Evolutionary conservation across 495 filamentous ascomycete species (phyloP), one percentile per base, ranked within the genome.

Genomic region (Talaromyces nanjingensis): DNA sequence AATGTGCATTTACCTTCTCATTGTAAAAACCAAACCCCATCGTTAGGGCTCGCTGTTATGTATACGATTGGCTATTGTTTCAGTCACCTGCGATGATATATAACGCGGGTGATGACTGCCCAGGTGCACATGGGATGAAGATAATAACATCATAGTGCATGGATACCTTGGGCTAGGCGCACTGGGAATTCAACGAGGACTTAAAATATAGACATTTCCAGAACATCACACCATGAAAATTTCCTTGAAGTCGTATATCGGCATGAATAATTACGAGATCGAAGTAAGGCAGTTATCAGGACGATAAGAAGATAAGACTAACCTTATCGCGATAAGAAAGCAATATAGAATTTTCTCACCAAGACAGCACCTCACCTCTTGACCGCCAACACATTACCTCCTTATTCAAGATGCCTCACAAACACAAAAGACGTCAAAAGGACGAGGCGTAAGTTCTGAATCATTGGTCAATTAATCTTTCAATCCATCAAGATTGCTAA

Each of bases 381-480:
- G 24, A 22, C 7, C 29, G 33, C 16, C 64, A 33, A n/a, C 39
- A 62, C 39, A 56, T 22, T 24, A 47, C 60, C 65, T 53, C 63
- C 62, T 64, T 67, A 60, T 18, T 62, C 73, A 81, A 52, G 62
- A 94, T 94, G 91, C 91, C 91, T 77, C 90, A 93, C 80, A 94
- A 93, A 74, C 90, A 94, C 72, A 91, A 88, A 71, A 57, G 81
- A 79, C 70, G 84, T 72, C 70, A 84, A 64, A 83, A 83, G 62
- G 81, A 70, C 60, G 60, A 75, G 47, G 63, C 67, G 76, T 83
- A 77, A 68, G 75, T 42, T 8, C 61, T 20, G 25, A 27, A 2
- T 9, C 33, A 29, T 8, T 18, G 42, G 16, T 47, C 8, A 47
- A 37, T 18, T 18, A 47, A 18, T 1, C 12, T 37, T 7, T 12